Percentiles rank a stretch among this genome's conserved stretches.
These are phyloP conservation scores for Actinomortierella wolfii DNA, from an alignment of 371 early-diverging fungal genomes.

Conservation along the genomic window DNA sequence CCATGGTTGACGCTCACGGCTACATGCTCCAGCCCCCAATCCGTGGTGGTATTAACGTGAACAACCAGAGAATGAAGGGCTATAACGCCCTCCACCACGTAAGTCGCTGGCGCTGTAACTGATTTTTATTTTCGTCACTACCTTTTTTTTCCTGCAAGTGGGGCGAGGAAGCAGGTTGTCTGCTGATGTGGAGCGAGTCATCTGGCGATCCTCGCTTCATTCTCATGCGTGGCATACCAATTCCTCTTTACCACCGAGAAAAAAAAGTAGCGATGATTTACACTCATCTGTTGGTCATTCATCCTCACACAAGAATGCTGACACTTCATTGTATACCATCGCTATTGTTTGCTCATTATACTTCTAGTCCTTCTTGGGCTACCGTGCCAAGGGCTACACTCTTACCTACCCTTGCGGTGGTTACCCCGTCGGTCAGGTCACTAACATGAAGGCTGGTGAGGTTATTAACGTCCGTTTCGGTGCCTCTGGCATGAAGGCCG, in stretches of 20 bases:
- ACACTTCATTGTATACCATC: no score
- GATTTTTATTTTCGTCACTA: not conserved
- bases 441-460: constrained; percentile 31
- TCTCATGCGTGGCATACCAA: no score
- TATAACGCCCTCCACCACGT: constrained; percentile 38
- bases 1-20: constrained; percentile 31
- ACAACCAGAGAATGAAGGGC: constrained; percentile 21
- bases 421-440: constrained; percentile 33
- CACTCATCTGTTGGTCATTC: no score
- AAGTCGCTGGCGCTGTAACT: constrained; percentile 5
- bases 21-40: constrained; percentile 22
- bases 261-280: no score
- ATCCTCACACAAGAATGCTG: no score
- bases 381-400: constrained; percentile 19
- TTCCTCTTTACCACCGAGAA: no score
- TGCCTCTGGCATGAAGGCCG: constrained; percentile 17
- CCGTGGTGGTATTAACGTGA: no score
- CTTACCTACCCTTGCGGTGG: constrained; percentile 41
- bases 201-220: no score
- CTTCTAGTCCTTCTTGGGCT: constrained; percentile 29
- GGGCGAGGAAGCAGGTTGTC: no score
- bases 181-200: no score
- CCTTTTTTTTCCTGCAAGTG: not conserved
- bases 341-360: not conserved
- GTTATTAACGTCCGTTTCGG: constrained; percentile 29